phyloP scores from a whole-genome alignment of 2,329 filamentous ascomycete genomes.

The Tolypocladium album region DNA sequence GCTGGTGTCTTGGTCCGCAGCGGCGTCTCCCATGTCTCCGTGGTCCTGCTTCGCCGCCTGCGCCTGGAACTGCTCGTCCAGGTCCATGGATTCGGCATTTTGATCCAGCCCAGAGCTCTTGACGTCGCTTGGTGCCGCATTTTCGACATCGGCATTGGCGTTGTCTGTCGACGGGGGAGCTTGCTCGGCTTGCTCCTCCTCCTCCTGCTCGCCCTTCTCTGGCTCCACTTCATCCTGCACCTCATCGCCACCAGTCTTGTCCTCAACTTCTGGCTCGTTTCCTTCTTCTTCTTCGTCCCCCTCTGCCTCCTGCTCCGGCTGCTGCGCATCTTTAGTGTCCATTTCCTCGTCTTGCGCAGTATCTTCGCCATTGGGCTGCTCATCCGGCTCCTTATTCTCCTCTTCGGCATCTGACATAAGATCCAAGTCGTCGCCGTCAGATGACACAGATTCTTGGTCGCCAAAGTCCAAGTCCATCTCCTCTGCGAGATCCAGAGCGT shows the following conservation, averaged over 20 bases:
- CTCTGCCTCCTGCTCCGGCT: slow-evolving; percentile 23
- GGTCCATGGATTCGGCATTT: slow-evolving; percentile 51
- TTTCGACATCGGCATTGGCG: slow-evolving; percentile 44
- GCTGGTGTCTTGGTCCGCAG: slow-evolving; percentile 52
- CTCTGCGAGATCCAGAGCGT: slow-evolving; percentile 74
- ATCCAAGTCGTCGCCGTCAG: slow-evolving; percentile 46
- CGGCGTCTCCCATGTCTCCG: slow-evolving; percentile 54
- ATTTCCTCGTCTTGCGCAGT: slow-evolving; percentile 23
- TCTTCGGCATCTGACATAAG: slow-evolving; percentile 45
- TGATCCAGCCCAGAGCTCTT: slow-evolving; percentile 56
- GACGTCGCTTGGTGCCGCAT: slow-evolving; percentile 51
- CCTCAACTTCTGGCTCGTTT: slow-evolving; percentile 42
- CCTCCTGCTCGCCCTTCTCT: slow-evolving; percentile 15
- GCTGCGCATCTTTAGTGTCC: slow-evolving; percentile 25
- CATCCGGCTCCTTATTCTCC: slow-evolving; percentile 24
- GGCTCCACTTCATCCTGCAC: slow-evolving; percentile 33
- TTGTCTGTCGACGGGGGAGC: slow-evolving; percentile 31
- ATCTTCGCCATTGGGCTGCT: slow-evolving; percentile 25
- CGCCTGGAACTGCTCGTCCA: slow-evolving; percentile 48
- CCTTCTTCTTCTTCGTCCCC: slow-evolving; percentile 43
- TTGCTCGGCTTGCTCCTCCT: slow-evolving; percentile 29
- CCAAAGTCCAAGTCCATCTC: slow-evolving; percentile 81
- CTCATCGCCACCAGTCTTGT: slow-evolving; percentile 32
- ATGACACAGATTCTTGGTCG: slow-evolving; percentile 47
- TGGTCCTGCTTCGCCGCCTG: slow-evolving; percentile 55